phyloP scores from a whole-genome alignment of 2,329 filamentous ascomycete genomes.

The Botrytis galanthina region DNA sequence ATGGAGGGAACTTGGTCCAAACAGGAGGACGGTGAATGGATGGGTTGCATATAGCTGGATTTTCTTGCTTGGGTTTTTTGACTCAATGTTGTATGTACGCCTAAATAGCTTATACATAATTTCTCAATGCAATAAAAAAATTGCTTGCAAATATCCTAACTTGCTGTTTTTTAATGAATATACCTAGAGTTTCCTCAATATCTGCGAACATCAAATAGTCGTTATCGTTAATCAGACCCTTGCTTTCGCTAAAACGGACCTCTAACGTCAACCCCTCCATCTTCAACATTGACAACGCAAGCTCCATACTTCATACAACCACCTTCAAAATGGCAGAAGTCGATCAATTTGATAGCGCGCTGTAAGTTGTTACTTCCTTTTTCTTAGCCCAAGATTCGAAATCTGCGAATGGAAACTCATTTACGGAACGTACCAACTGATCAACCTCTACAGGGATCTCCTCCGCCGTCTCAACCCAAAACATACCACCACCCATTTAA shows the following conservation, averaged over 20 bases:
- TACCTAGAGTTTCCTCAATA: background rate
- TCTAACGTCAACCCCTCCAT: constrained; percentile 20
- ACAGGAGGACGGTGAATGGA: background rate
- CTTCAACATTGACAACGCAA: constrained; percentile 18
- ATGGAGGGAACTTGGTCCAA: constrained; percentile 3
- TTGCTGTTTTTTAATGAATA: no score
- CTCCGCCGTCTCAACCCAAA: constrained; percentile 96
- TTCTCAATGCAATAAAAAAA: background rate
- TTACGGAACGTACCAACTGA: constrained; percentile 12
- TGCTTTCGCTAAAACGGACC: constrained; percentile 19
- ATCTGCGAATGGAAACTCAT: background rate
- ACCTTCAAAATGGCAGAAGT: constrained; percentile 37
- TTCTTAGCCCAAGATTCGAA: background rate
- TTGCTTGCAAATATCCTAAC: background rate
- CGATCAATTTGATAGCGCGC: constrained; percentile 40
- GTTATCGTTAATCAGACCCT: constrained; percentile 13
- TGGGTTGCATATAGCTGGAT: constrained; percentile 19
- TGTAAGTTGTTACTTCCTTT: constrained; percentile 31
- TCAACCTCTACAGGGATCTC: constrained; percentile 71
- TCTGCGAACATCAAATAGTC: background rate
- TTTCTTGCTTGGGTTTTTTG: constrained; percentile 1
- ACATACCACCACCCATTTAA: constrained; percentile 83
- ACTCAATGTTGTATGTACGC: constrained; percentile 12
- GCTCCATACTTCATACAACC: constrained; percentile 22
- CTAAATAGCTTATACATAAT: constrained; percentile 15